phyloP scores from a whole-genome alignment of 441 rosid genomes.

The Euphorbia schlechtendalii region DNA sequence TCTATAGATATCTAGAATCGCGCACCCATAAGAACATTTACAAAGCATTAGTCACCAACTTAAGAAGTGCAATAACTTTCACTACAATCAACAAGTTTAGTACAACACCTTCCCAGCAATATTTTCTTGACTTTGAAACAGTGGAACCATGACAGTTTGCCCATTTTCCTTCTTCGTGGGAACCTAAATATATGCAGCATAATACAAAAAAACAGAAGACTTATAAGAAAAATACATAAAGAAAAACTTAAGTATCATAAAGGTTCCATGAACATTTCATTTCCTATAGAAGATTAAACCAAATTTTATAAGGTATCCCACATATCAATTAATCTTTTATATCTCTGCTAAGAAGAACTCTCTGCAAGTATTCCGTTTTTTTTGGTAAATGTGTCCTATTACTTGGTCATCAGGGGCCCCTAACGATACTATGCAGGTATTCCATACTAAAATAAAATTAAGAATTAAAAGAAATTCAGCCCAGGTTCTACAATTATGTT shows the following conservation, averaged over 20 bases:
- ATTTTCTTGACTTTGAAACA: constrained; percentile 94
- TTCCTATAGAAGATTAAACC: background rate
- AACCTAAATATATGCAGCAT: constrained; percentile 41
- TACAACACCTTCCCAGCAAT: constrained; percentile 71
- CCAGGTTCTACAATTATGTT: background rate
- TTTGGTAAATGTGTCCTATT: no score
- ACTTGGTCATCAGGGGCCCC: no score
- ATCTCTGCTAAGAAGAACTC: background rate
- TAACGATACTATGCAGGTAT: background rate
- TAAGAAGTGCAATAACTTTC: background rate
- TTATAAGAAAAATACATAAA: background rate
- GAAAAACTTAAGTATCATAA: background rate
- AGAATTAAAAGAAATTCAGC: background rate
- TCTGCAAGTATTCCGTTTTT: no score
- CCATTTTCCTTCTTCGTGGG: constrained; percentile 96
- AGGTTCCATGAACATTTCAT: background rate
- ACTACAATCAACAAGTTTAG: constrained; percentile 3
- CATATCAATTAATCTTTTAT: no score
- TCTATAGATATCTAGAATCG: constrained; percentile 59
- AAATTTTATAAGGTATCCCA: background rate
- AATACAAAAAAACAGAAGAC: background rate
- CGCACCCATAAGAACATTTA: background rate
- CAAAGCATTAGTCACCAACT: constrained; percentile 4
- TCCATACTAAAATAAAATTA: background rate
- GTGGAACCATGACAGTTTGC: constrained; percentile 69